phyloP scores from a whole-genome alignment of 805 yeast genomes.

The Wickerhamomyces queroliae region DNA sequence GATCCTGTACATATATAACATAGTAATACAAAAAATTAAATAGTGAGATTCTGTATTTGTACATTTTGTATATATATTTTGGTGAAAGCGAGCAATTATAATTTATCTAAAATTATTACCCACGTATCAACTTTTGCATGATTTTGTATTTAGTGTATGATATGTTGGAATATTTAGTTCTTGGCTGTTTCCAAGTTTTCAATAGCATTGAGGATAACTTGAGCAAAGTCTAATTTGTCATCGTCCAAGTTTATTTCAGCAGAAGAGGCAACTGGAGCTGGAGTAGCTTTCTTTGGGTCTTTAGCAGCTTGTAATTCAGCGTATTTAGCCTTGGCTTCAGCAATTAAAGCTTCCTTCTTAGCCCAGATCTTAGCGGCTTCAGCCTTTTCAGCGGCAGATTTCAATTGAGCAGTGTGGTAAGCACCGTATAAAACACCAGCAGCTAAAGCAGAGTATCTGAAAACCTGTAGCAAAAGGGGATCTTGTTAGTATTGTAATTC shows the following conservation, averaged over 20 bases:
- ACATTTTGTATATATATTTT: too few species aligned
- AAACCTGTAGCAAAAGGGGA: conserved; percentile 41
- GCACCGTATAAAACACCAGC: conserved; percentile 89
- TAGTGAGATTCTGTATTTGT: too few species aligned
- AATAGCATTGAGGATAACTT: conserved; percentile 59
- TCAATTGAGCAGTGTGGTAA: conserved; percentile 69
- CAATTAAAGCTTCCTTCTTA: conserved; percentile 68
- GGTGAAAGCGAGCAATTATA: too few species aligned
- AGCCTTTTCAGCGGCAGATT: conserved; percentile 51
- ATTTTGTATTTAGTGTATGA: neutral
- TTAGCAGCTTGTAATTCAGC: conserved; percentile 53
- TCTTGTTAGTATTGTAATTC: neutral
- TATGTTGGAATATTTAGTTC: conserved; percentile 1
- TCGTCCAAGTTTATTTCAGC: conserved; percentile 72
- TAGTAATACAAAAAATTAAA: too few species aligned
- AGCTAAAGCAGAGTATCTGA: conserved; percentile 89
- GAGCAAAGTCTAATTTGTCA: conserved; percentile 83
- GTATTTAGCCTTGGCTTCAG: conserved; percentile 85
- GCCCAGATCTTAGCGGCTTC: conserved; percentile 54
- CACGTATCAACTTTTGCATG: neutral
- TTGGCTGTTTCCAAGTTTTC: conserved; percentile 38
- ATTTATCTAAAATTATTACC: neutral
- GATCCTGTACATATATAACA: neutral
- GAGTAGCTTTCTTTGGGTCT: conserved; percentile 36
- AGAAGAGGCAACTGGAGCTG: conserved; percentile 31